Percentiles rank a stretch among this genome's conserved stretches.
Conservation (phyloP, 2,329 filamentous ascomycete species). For the Iodosphaeria phyllophila region DNA sequence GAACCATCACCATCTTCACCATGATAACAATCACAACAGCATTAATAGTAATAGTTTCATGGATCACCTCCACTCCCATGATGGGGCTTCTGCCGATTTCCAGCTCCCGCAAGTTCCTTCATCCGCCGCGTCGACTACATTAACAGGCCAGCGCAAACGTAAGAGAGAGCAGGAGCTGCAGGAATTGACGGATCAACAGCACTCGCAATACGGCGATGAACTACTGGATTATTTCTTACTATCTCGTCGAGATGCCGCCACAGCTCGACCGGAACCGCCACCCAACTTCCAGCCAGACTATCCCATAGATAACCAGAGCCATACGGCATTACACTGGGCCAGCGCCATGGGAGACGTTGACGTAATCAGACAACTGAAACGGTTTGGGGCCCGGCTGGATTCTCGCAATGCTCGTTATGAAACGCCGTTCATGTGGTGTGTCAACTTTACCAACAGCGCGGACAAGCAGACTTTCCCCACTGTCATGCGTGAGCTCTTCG, state of each 20-base stretch:
- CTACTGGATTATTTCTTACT: conserved; percentile 93
- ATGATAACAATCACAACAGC: conserved; percentile 46
- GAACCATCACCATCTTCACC: no score
- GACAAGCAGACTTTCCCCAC: conserved; percentile 82
- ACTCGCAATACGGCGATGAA: conserved; percentile 81
- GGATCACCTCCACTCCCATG: no score
- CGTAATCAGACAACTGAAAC: conserved; percentile 72
- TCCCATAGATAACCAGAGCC: conserved; percentile 80
- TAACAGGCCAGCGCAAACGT: conserved; percentile 52
- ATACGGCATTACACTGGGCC: conserved; percentile 92
- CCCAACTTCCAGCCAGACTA: conserved; percentile 76
- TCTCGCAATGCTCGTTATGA: conserved; percentile 58
- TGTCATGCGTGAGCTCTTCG: conserved; percentile 66
- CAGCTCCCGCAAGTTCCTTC: no score
- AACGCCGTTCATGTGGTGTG: conserved; percentile 84
- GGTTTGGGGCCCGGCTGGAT: conserved; percentile 57
- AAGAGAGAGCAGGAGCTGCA: conserved; percentile 51
- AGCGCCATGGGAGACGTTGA: conserved; percentile 93
- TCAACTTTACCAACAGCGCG: conserved; percentile 92
- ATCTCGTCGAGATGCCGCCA: conserved; percentile 57
- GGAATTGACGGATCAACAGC: conserved; percentile 58
- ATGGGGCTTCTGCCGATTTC: no score
- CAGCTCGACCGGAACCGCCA: conserved; percentile 59
- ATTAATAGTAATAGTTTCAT: no score
- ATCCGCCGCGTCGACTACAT: no score